Evolutionary conservation across 176 grass and related monocot species (phyloP), one percentile per base, ranked within the genome.

Genomic region (Rhynchospora breviuscula): DNA sequence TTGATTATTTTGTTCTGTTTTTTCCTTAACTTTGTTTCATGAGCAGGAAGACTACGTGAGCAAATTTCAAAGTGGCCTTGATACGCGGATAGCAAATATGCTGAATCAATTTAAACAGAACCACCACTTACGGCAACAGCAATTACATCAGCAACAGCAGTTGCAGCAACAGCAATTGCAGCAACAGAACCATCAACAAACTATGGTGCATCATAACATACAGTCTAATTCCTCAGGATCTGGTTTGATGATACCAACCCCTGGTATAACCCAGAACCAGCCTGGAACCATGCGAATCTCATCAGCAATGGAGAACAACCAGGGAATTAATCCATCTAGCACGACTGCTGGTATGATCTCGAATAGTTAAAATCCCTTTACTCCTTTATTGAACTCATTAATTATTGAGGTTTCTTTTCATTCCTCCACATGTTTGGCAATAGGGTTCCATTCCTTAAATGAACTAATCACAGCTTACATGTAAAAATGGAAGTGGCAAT

Each of bases 231-330:
- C 93, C 26, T 95, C 93, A 21, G 70, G 86, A 44, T 86, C 84
- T 85, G 83, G 91, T 47, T 90, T 90, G 19, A 99, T 99, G 97
- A 99, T 99, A 80, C 97, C 93, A 1, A 99, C 93, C 13, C 97
- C 97, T 84, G 93, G 97, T 79, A 96, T 99, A 64, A 65, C 87
- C 3, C 91, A 95, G 56, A 89, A 85, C 49, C 54, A 82, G 14
- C 81, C 76, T 82, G 91, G 73, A 86, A 96, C 85, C 86, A 80
- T 87, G 84, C 81, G 79, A 69, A 83, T 88, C 21, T 54, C 93
- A 66, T 89, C 86, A 81, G 74, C 51, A 79, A 81, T 90, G 71
- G 97, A 96, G 79, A 95, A 75, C 78, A 91, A 81, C 84, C 65
- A 76, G 68, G 85, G 83, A 75, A 88, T 93, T 84, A 78, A 87